A percentile compares a stretch with the other conserved stretches of the same genome.
Conservation (phyloP, 495 filamentous ascomycete species). For the Cercophora scortea region DNA sequence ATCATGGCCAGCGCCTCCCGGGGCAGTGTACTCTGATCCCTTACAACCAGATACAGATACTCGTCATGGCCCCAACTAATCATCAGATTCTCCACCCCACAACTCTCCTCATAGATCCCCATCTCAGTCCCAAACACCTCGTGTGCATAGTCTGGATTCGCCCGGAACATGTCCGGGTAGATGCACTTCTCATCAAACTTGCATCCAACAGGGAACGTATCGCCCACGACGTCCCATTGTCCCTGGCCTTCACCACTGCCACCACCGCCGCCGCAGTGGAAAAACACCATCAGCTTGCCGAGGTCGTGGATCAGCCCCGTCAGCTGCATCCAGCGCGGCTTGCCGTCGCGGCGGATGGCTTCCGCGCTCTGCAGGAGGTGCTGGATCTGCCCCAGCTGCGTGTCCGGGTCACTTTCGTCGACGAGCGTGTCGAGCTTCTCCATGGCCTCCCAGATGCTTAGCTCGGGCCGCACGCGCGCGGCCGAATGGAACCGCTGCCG, state of each 20-base stretch:
- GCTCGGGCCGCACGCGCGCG: slow-evolving; percentile 51
- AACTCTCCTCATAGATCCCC: slow-evolving; percentile 71
- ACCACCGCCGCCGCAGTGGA: slow-evolving; percentile 50
- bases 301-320: slow-evolving; percentile 85
- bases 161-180: slow-evolving; percentile 64
- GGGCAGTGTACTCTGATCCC: slow-evolving; percentile 69
- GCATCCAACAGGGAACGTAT: slow-evolving; percentile 89
- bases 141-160: slow-evolving; percentile 62
- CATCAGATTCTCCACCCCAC: slow-evolving; percentile 78
- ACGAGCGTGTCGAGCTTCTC: slow-evolving; percentile 83
- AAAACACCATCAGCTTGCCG: slow-evolving; percentile 74
- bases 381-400: slow-evolving; percentile 73
- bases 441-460: slow-evolving; percentile 85
- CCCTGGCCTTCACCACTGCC: too few relatives aligned
- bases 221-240: slow-evolving; percentile 90
- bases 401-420: slow-evolving; percentile 86
- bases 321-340: slow-evolving; percentile 89
- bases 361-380: slow-evolving; percentile 82
- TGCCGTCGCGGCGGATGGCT: slow-evolving; percentile 78
- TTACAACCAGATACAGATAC: slow-evolving; percentile 78
- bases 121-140: slow-evolving; percentile 60
- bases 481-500: slow-evolving; percentile 62
- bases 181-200: slow-evolving; percentile 69
- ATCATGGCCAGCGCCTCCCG: slow-evolving; percentile 83
- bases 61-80: slow-evolving; percentile 90